Evolutionary conservation across 805 yeast genomes (phyloP), one percentile per base, ranked within the genome.

Genomic region (Nakazawaea ambrosiae): DNA sequence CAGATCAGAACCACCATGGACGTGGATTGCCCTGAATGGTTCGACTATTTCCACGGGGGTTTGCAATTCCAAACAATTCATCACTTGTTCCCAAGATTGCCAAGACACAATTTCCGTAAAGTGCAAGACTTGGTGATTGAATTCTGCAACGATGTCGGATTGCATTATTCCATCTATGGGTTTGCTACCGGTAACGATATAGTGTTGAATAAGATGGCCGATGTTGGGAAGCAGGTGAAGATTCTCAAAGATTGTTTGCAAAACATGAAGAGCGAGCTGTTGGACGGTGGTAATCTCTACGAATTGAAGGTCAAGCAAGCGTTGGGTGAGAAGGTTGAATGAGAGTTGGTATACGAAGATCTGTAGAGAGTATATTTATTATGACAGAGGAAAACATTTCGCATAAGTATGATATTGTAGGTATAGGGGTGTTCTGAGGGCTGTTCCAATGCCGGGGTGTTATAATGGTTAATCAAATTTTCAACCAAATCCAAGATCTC

Each of bases 1-100:
- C 96, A 87, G 59, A 53, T 87, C 3, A 69, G 96, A 49, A 88
- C 96, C 2, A 87, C 96, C 3, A 88, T 87, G 96, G 96, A 87
- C 54, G 95, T 87, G 24, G 90, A 82, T 49, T 87, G 96, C 62
- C 96, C 96, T 2, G 80, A 74, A 44, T 87, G 96, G 96, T 67
- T 87, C 34, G 96, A 87, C 55, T 88, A 76, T 49, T 67, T 87
- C 51, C 96, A 87, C 52, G 96, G 96, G 7, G 96, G 96, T 0
- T 68, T 87, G 38, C 96, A 87, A 57, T 87, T 85, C 63, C 96
- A 87, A 55, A 92, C 89, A 0, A 75, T 87, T 36, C 96, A 87
- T 55, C 96, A 87, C 54, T 65, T 88, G 48, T 87, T 87, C 57
- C 96, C 96, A 20, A 66, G 96, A 41, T 56, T 87, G 49, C 96